phyloP scores from a whole-genome alignment of 1,139 yeast species.

The Candida freyschussii region DNA sequence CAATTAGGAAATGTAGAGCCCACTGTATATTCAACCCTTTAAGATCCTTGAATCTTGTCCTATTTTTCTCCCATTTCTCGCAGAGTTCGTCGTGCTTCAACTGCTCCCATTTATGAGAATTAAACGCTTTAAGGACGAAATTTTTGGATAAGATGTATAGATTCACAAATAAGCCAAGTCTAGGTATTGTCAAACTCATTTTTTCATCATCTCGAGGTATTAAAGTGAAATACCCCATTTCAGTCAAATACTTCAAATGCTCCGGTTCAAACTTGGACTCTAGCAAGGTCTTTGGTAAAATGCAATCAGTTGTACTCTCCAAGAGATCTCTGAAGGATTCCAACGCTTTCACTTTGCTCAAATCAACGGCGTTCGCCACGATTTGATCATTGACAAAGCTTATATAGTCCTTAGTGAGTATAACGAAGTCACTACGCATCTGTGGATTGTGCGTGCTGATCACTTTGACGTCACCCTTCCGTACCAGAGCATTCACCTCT shows the following conservation, averaged over 20 bases:
- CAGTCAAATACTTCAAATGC: constrained; percentile 35
- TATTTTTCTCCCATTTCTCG: constrained; percentile 46
- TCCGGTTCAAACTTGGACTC: constrained; percentile 15
- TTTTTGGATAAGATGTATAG: constrained; percentile 42
- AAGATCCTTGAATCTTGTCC: constrained; percentile 49
- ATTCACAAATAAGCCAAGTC: constrained; percentile 52
- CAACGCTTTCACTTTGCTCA: no score
- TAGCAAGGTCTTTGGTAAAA: constrained; percentile 2
- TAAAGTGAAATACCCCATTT: constrained; percentile 52
- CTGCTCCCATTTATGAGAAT: constrained; percentile 46
- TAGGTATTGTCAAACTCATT: constrained; percentile 49
- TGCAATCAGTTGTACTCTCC: constrained; percentile 11
- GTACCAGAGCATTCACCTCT: constrained; percentile 29
- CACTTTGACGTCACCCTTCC: constrained; percentile 28
- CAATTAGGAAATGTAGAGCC: constrained; percentile 61
- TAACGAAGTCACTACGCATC: constrained; percentile 14
- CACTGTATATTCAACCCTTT: constrained; percentile 58
- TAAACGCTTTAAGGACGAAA: constrained; percentile 46
- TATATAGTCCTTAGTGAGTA: constrained; percentile 10
- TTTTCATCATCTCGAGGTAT: constrained; percentile 42
- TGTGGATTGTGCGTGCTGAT: constrained; percentile 30
- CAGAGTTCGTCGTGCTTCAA: constrained; percentile 44
- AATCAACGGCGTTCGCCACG: no score
- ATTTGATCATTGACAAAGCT: constrained; percentile 5
- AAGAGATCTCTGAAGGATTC: constrained; percentile 31